These are phyloP conservation scores for Cucumis melo DNA, from an alignment of 306 rosid genomes.

Conservation along the genomic window DNA sequence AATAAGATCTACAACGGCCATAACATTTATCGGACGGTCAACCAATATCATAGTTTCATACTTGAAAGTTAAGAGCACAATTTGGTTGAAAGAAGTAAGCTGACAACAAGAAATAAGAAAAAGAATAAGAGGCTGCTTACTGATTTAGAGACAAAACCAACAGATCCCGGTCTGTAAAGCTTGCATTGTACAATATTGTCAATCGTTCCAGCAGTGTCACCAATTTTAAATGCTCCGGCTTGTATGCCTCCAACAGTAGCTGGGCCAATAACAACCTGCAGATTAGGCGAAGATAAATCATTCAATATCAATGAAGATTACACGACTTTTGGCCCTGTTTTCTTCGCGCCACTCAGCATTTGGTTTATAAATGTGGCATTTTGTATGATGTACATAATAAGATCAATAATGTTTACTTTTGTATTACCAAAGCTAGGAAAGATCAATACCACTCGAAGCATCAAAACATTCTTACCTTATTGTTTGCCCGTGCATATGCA, in stretches of 20 bases:
- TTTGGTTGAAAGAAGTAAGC: not conserved
- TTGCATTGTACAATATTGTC: conserved; percentile 89
- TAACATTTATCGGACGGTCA: not conserved
- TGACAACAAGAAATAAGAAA: conserved; percentile 1
- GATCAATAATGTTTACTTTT: not conserved
- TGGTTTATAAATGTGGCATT: not conserved
- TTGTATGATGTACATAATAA: not conserved
- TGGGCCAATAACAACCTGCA: conserved; percentile 89
- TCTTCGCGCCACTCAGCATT: not conserved
- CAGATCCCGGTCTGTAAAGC: conserved; percentile 99
- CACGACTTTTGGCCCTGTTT: not conserved
- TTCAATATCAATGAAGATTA: not conserved
- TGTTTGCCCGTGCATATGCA: conserved; percentile 82
- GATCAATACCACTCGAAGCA: not conserved
- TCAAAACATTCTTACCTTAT: conserved; percentile 43
- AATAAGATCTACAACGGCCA: not conserved
- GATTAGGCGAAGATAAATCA: not conserved
- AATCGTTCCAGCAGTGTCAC: conserved; percentile 98
- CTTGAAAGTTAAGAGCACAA: not conserved
- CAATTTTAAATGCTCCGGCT: conserved; percentile 98
- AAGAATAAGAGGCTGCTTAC: conserved; percentile 21
- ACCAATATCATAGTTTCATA: not conserved
- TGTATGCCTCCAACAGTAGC: conserved; percentile 99
- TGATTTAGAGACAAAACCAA: conserved; percentile 99
- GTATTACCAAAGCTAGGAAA: not conserved